Evolutionary conservation across 148 eudicot species (phyloP), one percentile per base, ranked within the genome.

Genomic region (Fallopia convolvulus): DNA sequence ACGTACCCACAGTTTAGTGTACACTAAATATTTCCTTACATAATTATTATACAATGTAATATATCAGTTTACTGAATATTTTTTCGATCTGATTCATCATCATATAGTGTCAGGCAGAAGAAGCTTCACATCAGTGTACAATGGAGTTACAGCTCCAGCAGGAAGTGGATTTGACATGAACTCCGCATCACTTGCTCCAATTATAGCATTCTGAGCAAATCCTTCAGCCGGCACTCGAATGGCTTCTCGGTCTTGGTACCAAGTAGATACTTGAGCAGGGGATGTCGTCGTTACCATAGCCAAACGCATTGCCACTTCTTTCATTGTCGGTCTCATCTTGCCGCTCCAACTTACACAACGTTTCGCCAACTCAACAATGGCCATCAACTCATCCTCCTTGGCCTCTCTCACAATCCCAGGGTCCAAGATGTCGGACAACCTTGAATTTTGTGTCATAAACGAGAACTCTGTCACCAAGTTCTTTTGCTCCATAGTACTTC

Each of bases 381-480:
- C 33, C 15, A 61, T 23, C 70, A 61, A 3, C 3, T 61, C 70
- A 2, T 61, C 70, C 15, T 61, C 36, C 70, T 61, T 61, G 15
- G 15, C 70, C 14, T 23, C 33, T 11, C 7, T 61, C 15, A 26
- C 68, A 26, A 61, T 26, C 33, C 26, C 68, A 26, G 68, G 68
- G 68, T 61, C 68, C 36, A 61, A 61, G 32, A 61, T 61, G 8
- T 61, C 5, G 5, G 68, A 23, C 68, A 61, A 26, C 15, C 33
- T 12, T 21, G 68, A 61, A 2, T 61, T 23, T 21, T 56, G 63
- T 0, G 3, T 1, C 0, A 20, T 8, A 56, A 20, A 56, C 63
- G 20, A 56, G 63, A 58, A 58, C 65, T 58, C 65, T 8, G 65
- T 58, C 3, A 58, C 65, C 65, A 58, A 58, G 65, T 58, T 58